Evolutionary conservation across 2,329 filamentous ascomycete species (phyloP).

Genomic region (Exophiala spinifera): DNA sequence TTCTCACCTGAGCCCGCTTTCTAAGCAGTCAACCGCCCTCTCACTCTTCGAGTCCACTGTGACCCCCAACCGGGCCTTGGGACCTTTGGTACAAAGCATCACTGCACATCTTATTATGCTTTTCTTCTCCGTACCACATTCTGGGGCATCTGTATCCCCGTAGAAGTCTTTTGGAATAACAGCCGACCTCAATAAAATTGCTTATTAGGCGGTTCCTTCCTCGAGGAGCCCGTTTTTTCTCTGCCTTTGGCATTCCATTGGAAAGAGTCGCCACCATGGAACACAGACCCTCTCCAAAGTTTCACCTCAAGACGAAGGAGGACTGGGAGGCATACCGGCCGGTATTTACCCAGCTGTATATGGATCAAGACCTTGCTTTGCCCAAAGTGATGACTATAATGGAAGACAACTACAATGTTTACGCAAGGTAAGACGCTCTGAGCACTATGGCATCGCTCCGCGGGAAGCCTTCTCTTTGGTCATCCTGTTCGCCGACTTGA

Average conservation of each 20-base stretch:
- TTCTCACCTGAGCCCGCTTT: not conserved
- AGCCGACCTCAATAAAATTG: not conserved
- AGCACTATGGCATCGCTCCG: not conserved
- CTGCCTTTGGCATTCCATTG: not conserved
- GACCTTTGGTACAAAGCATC: not conserved
- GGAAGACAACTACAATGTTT: constrained; percentile 61
- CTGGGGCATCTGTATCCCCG: not conserved
- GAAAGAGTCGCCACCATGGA: not conserved
- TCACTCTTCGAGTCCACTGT: not conserved
- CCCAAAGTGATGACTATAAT: constrained; percentile 72
- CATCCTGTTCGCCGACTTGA: not conserved
- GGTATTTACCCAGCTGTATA: constrained; percentile 69
- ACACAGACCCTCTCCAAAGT: not conserved
- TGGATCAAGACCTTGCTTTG: constrained; percentile 63
- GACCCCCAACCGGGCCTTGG: not conserved
- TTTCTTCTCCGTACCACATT: not conserved
- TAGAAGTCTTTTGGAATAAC: not conserved
- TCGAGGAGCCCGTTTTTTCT: not conserved
- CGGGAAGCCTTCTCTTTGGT: not conserved
- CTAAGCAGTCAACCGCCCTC: not conserved
- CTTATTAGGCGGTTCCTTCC: not conserved
- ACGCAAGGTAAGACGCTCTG: constrained; percentile 52
- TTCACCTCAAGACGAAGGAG: constrained; percentile 7
- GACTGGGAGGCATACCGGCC: constrained; percentile 65
- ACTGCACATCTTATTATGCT: not conserved